phyloP scores from a whole-genome alignment of 331 rosid genomes.

The Malus hybrid region DNA sequence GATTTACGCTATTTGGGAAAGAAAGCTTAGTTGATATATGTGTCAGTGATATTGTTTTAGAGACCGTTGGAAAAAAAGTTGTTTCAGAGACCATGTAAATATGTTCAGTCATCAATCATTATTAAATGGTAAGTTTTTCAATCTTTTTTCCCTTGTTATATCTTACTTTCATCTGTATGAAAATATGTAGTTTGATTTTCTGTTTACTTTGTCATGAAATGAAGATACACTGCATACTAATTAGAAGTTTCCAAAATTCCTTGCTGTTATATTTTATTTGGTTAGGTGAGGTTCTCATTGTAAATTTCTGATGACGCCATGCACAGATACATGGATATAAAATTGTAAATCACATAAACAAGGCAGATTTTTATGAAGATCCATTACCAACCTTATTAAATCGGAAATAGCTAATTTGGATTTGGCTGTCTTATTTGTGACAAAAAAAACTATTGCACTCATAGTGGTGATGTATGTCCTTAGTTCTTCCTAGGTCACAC shows the following conservation, averaged over 20 bases:
- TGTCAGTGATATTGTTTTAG: slow-evolving; percentile 47
- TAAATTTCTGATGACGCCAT: neutral
- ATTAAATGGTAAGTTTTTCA: slow-evolving; percentile 31
- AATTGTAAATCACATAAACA: neutral
- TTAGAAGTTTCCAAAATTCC: neutral
- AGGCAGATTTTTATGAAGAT: neutral
- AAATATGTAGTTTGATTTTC: neutral
- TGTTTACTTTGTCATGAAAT: neutral
- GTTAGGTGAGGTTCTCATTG: neutral
- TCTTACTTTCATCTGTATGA: neutral
- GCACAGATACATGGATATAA: neutral
- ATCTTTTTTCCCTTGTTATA: slow-evolving; percentile 2
- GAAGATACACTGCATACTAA: neutral
- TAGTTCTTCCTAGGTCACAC: neutral
- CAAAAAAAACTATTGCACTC: neutral
- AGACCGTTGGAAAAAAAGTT: slow-evolving; percentile 27
- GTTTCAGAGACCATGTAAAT: slow-evolving; percentile 33
- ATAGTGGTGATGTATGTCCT: neutral
- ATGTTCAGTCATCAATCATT: slow-evolving; percentile 8
- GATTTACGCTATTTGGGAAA: slow-evolving; percentile 72
- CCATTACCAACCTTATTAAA: neutral
- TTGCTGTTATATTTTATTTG: neutral
- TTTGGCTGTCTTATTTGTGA: neutral
- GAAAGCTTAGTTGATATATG: slow-evolving; percentile 70
- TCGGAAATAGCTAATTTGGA: neutral